Evolutionary conservation across 768 basidiomycete genomes (phyloP).

Genomic region (Rhodotorula kratochvilovae): DNA sequence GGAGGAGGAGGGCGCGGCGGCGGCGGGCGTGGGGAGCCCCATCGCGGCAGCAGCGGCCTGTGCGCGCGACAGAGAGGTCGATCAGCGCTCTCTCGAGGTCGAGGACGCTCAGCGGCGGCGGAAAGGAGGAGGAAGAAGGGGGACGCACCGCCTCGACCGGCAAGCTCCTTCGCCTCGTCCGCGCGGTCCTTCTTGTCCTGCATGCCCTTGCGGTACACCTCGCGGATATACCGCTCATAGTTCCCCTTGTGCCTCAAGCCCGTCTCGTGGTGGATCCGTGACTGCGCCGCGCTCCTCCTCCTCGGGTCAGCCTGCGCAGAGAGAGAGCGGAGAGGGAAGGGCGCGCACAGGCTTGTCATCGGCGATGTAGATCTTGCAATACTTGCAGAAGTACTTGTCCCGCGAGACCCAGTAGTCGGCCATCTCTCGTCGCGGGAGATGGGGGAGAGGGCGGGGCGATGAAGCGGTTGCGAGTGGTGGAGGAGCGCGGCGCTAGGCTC

Average conservation of each 20-base stretch:
- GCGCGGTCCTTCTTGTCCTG: constrained; percentile 47
- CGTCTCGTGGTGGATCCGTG: constrained; percentile 82
- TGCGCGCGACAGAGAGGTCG: neutral
- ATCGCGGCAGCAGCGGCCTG: constrained; percentile 72
- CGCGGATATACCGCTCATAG: constrained; percentile 82
- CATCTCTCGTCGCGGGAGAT: constrained; percentile 52
- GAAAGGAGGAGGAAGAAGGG: constrained; percentile 1
- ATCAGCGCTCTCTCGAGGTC: too few relatives aligned
- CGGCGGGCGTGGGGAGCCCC: constrained; percentile 40
- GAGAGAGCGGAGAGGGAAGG: neutral
- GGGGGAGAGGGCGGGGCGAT: neutral
- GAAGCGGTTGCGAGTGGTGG: neutral
- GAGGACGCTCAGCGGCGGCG: neutral
- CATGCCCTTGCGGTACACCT: constrained; percentile 83
- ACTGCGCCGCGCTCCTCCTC: too few relatives aligned
- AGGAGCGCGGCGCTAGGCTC: too few relatives aligned
- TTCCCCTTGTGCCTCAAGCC: constrained; percentile 92
- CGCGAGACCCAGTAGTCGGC: constrained; percentile 89
- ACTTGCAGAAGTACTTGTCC: constrained; percentile 96
- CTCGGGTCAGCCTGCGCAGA: too few relatives aligned
- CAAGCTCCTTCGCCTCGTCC: constrained; percentile 80
- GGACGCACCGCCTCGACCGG: constrained; percentile 67
- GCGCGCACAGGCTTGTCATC: constrained; percentile 67
- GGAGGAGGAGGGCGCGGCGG: constrained; percentile 46
- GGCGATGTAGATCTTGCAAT: constrained; percentile 93